phyloP scores from a whole-genome alignment of 202 grass and related monocot genomes.

The Hordeum pubiflorum region DNA sequence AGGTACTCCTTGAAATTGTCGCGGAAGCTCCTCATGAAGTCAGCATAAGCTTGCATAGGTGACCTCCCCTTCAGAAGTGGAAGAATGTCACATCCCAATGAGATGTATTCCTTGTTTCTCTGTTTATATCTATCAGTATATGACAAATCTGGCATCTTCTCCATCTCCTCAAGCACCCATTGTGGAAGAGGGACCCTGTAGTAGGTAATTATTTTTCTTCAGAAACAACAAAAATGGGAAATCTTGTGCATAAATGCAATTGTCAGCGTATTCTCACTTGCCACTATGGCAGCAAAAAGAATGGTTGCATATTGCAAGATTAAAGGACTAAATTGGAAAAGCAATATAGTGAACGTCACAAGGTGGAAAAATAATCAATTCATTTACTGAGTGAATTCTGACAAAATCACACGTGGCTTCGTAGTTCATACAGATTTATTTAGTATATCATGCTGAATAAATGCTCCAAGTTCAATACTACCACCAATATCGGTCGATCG shows the following conservation, averaged over 20 bases:
- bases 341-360: slow-evolving; percentile 3
- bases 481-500: no score
- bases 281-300: neutral
- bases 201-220: neutral
- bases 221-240: slow-evolving; percentile 5
- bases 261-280: neutral
- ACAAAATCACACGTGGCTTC: neutral
- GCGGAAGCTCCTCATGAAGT: slow-evolving; percentile 79
- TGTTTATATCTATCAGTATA: slow-evolving; percentile 54
- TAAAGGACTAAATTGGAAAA: neutral
- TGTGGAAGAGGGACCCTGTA: slow-evolving; percentile 58
- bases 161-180: slow-evolving; percentile 78
- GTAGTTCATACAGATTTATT: neutral
- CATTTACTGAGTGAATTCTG: neutral
- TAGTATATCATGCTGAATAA: neutral
- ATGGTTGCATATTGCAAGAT: neutral
- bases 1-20: slow-evolving; percentile 63
- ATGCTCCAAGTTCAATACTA: neutral
- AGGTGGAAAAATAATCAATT: neutral
- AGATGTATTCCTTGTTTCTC: slow-evolving; percentile 80
- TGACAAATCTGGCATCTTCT: slow-evolving; percentile 54
- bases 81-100: slow-evolving; percentile 62
- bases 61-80: slow-evolving; percentile 62
- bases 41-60: slow-evolving; percentile 75
- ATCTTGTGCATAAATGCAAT: neutral